A percentile compares a stretch with the other conserved stretches of the same genome.
Conservation (phyloP, 768 basidiomycete species). For the Cystobasidium ongulense region DNA sequence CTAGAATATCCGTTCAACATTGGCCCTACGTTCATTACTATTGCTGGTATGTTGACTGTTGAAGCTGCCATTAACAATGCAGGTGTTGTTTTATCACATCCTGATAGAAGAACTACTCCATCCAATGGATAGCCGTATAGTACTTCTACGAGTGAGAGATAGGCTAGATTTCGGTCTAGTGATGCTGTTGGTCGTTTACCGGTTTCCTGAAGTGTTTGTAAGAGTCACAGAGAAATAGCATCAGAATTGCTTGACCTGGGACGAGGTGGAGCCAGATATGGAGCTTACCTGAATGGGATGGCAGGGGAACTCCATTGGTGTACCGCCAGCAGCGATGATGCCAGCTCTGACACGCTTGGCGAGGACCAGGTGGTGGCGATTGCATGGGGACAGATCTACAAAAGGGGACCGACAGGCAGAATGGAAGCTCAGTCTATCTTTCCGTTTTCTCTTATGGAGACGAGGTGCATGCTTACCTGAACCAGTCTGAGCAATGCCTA, state of each 20-base stretch:
- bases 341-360: constrained; percentile 45
- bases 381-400: constrained; percentile 44
- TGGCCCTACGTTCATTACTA: constrained; percentile 44
- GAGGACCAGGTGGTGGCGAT: constrained; percentile 43
- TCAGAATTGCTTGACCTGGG: background rate
- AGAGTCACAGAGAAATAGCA: background rate
- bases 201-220: constrained; percentile 36
- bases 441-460: background rate
- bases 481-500: constrained; percentile 28
- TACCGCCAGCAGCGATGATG: constrained; percentile 45
- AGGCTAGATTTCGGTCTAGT: constrained; percentile 44
- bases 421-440: background rate
- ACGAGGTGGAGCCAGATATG: background rate
- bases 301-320: constrained; percentile 45
- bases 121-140: constrained; percentile 45
- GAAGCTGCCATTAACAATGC: constrained; percentile 29
- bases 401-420: background rate
- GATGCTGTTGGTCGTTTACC: constrained; percentile 44
- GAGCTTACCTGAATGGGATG: constrained; percentile 43
- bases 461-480: background rate
- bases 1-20: constrained; percentile 43
- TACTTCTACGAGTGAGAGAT: constrained; percentile 44
- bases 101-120: constrained; percentile 44
- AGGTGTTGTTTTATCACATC: constrained; percentile 35
- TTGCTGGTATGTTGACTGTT: constrained; percentile 43